These are phyloP conservation scores for Leptomonas seymouri DNA, from an alignment of 208 protist species.

Conservation along the genomic window DNA sequence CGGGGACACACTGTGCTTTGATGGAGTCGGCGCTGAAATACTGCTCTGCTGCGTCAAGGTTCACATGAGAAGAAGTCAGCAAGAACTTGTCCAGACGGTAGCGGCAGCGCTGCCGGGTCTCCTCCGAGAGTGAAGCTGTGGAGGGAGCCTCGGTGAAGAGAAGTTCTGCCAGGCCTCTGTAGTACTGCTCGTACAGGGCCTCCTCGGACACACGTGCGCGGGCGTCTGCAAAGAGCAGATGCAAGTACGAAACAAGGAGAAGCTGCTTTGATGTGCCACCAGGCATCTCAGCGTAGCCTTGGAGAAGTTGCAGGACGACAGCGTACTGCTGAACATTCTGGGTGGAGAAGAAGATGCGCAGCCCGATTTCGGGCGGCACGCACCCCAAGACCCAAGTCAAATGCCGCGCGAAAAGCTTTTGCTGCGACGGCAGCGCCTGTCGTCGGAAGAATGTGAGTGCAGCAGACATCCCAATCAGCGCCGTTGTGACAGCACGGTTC, in stretches of 20 bases:
- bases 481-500: not conserved
- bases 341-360: slow-evolving; percentile 22
- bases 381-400: slow-evolving; percentile 24
- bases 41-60: slow-evolving; percentile 23
- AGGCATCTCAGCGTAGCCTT: not conserved
- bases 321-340: slow-evolving; percentile 22
- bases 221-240: slow-evolving; percentile 9
- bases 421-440: slow-evolving; percentile 1
- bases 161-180: slow-evolving; percentile 21
- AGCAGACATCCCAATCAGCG: slow-evolving; percentile 12
- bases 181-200: slow-evolving; percentile 29
- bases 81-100: slow-evolving; percentile 50
- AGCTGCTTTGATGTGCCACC: slow-evolving; percentile 5
- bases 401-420: slow-evolving; percentile 20
- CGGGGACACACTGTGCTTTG: slow-evolving; percentile 26
- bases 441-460: slow-evolving; percentile 30
- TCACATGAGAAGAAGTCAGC: slow-evolving; percentile 36
- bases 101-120: slow-evolving; percentile 12
- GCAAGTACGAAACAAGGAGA: slow-evolving; percentile 21
- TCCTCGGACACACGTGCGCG: slow-evolving; percentile 14
- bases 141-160: slow-evolving; percentile 12
- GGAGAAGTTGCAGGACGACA: slow-evolving; percentile 14
- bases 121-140: not conserved
- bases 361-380: slow-evolving; percentile 14
- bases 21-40: slow-evolving; percentile 56